Evolutionary conservation across 1,284 basidiomycete genomes (phyloP), one percentile per base, ranked within the genome.

Genomic region (Cronartium quercuum): DNA sequence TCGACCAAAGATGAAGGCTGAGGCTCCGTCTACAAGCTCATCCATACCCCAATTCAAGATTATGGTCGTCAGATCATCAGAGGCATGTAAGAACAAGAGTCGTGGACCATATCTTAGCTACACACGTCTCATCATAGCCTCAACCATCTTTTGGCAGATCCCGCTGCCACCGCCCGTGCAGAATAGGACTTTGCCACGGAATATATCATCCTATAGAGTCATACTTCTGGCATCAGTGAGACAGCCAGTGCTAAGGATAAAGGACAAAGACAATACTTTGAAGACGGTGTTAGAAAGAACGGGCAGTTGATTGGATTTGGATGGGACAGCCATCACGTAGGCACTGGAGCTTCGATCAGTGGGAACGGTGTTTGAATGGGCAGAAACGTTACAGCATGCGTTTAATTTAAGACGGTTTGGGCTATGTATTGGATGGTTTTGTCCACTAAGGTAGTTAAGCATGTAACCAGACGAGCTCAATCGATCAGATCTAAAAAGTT

Each of bases 161-260:
- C 94, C 94, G 0, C 79, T 79, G 0, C 81, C 82, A 24, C 81
- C 81, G 38, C 81, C 80, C 15, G 75, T 96, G 82, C 91, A 93
- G 83, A 98, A 95, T 21, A 95, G 85, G 13, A 97, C 93, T 82
- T 94, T 96, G 79, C 91, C 92, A 78, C 88, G 87, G 86, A 96
- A 96, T 51, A 96, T 85, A 79, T 91, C 89, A 69, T 69, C 68
- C 68, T 69, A 55, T 21, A 40, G 38, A 63, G 24, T 34, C 60
- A 38, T 1, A 18, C 3, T 34, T 5, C 29, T 35, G 2, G 29
- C 15, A 9, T 6, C 15, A 34, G 24, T 58, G 24, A 18, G 18
- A 21, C 7, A 9, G 24, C 6, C 29, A 35, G 60, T 38, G 29
- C 18, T 13, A 38, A 61, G 4, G 5, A n/a, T n/a, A 21, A 61